phyloP scores from a whole-genome alignment of 306 rosid genomes.

The Comarum palustre region DNA sequence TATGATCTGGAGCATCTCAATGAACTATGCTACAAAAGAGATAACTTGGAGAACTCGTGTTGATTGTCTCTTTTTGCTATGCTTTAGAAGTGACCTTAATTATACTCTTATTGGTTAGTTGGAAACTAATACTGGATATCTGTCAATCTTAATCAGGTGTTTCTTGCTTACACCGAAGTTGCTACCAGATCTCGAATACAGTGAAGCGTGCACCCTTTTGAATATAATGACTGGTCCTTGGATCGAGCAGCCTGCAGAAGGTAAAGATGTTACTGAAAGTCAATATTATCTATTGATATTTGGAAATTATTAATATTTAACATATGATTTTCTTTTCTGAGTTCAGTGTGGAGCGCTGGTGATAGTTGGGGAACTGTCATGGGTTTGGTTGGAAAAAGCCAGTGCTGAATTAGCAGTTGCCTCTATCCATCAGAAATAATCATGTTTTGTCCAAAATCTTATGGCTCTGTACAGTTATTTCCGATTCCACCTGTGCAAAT shows the following conservation, averaged over 20 bases:
- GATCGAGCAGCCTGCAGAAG: conserved; percentile 63
- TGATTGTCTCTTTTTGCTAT: background rate
- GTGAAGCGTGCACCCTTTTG: conserved; percentile 83
- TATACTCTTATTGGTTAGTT: background rate
- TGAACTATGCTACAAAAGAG: background rate
- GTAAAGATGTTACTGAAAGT: conserved; percentile 32
- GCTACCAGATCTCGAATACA: conserved; percentile 77
- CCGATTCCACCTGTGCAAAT: background rate
- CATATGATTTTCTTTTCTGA: background rate
- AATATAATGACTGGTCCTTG: conserved; percentile 93
- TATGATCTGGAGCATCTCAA: background rate
- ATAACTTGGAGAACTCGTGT: background rate
- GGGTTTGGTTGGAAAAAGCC: conserved; percentile 44
- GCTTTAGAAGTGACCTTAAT: background rate
- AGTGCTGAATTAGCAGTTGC: conserved; percentile 22
- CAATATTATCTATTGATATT: background rate
- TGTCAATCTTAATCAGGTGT: conserved; percentile 57
- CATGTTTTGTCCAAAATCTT: conserved; percentile 1
- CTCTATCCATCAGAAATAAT: background rate
- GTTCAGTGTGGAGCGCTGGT: conserved; percentile 78
- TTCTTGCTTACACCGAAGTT: conserved; percentile 91
- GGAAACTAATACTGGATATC: background rate
- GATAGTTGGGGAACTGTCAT: conserved; percentile 63
- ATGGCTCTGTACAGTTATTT: background rate
- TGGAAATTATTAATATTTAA: background rate